Percentiles rank a stretch among this genome's conserved stretches.
phyloP scores from a whole-genome alignment of 352 stramenopile species.

The Pythium pectinolyticum region DNA sequence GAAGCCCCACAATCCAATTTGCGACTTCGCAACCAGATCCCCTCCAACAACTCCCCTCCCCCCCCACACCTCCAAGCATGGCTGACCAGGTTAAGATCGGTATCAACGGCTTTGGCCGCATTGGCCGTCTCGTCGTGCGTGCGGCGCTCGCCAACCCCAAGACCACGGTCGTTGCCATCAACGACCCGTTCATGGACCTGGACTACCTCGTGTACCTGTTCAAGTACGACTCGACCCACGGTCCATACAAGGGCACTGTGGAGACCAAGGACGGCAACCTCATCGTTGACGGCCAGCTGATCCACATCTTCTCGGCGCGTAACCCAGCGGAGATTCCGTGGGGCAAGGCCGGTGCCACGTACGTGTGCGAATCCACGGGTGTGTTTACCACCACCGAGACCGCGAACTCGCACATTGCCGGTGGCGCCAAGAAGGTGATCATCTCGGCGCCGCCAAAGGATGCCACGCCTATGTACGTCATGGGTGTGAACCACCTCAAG shows the following conservation, averaged over 20 bases:
- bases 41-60: not conserved
- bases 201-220: conserved; percentile 91
- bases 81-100: conserved; percentile 44
- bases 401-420: conserved; percentile 82
- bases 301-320: conserved; percentile 40
- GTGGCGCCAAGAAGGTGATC: conserved; percentile 96
- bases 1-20: conserved; percentile 39
- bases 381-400: conserved; percentile 92
- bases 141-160: conserved; percentile 55
- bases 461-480: conserved; percentile 95
- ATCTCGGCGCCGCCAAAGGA: conserved; percentile 94
- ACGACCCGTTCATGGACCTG: conserved; percentile 63
- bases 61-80: conserved; percentile 22
- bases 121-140: conserved; percentile 49
- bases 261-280: conserved; percentile 85
- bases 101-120: conserved; percentile 61
- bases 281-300: conserved; percentile 45
- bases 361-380: conserved; percentile 96
- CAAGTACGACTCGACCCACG: conserved; percentile 97
- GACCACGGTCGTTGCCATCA: conserved; percentile 52
- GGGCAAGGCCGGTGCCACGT: conserved; percentile 81
- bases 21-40: conserved; percentile 20
- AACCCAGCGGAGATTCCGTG: conserved; percentile 79
- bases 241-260: conserved; percentile 87
- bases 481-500: conserved; percentile 93